A percentile compares a stretch with the other conserved stretches of the same genome.
These are phyloP conservation scores for Paxillus ammoniavirescens DNA, from an alignment of 768 basidiomycete genomes.

Conservation along the genomic window DNA sequence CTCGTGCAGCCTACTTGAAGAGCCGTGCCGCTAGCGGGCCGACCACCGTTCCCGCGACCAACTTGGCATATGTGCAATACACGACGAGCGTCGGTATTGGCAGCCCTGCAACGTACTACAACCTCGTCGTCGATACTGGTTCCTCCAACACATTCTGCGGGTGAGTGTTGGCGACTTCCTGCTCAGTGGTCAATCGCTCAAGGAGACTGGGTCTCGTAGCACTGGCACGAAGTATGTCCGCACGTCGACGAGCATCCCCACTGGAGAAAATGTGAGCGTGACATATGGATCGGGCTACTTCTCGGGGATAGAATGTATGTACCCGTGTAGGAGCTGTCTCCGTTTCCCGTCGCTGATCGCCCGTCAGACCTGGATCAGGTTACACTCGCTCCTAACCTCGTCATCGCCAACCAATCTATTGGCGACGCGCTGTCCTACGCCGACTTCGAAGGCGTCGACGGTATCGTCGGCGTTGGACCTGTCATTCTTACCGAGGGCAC, in stretches of 20 bases:
- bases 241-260: constrained; percentile 23
- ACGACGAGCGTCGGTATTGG: constrained; percentile 25
- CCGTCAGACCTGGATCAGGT: constrained; percentile 25
- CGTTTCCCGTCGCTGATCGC: not conserved
- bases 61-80: constrained; percentile 15
- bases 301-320: constrained; percentile 36
- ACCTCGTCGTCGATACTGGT: constrained; percentile 32
- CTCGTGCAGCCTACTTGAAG: constrained; percentile 13
- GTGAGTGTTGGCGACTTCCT: constrained; percentile 4
- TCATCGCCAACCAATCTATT: constrained; percentile 30
- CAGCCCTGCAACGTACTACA: constrained; percentile 25
- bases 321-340: not conserved
- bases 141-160: constrained; percentile 32
- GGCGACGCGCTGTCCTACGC: constrained; percentile 16
- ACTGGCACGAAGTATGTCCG: constrained; percentile 18
- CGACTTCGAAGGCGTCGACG: constrained; percentile 22
- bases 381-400: constrained; percentile 21
- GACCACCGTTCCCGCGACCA: constrained; percentile 15
- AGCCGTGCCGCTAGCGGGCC: not conserved
- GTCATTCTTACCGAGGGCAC: constrained; percentile 14
- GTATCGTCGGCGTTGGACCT: constrained; percentile 29
- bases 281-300: constrained; percentile 14
- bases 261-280: constrained; percentile 16
- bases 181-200: not conserved
- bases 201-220: constrained; percentile 4